These are phyloP conservation scores for Aspergillus nanangensis DNA, from an alignment of 495 filamentous ascomycete species.

Conservation along the genomic window DNA sequence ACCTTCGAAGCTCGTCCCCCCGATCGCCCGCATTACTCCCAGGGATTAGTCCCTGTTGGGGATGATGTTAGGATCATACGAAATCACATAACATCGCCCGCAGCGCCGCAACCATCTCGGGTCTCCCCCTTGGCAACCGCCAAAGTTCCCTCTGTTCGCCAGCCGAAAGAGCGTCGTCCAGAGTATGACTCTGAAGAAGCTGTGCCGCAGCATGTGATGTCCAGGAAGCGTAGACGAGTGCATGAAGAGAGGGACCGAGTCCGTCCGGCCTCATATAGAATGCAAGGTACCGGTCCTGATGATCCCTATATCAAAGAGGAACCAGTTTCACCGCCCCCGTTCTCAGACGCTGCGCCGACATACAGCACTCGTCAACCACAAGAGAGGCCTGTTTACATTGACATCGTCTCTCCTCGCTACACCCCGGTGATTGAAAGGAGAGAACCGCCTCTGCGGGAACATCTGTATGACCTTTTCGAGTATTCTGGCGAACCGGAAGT, in stretches of 20 bases:
- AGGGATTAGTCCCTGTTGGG: constrained; percentile 21
- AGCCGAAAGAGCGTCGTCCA: constrained; percentile 20
- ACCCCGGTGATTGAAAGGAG: constrained; percentile 33
- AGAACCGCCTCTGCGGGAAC: constrained; percentile 24
- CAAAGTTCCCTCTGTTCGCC: constrained; percentile 50
- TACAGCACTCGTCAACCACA: constrained; percentile 38
- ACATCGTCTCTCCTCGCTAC: constrained; percentile 44
- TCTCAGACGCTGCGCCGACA: constrained; percentile 48
- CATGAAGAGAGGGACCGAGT: constrained; percentile 27
- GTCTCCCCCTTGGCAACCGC: constrained; percentile 70
- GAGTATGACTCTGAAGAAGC: constrained; percentile 24
- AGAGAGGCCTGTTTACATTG: constrained; percentile 45
- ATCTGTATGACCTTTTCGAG: constrained; percentile 37
- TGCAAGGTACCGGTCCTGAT: constrained; percentile 26
- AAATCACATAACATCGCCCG: constrained; percentile 64
- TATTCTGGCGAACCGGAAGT: constrained; percentile 32
- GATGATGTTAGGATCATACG: constrained; percentile 46
- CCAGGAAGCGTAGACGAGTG: constrained; percentile 47
- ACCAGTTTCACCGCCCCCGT: constrained; percentile 75
- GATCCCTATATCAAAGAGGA: constrained; percentile 79
- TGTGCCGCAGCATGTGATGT: constrained; percentile 25
- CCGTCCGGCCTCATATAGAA: constrained; percentile 25
- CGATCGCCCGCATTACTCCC: constrained; percentile 18
- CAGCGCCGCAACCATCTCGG: constrained; percentile 77
- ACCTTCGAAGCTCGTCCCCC: constrained; percentile 12